Percentiles rank a stretch among this genome's conserved stretches.
phyloP scores from a whole-genome alignment of 345 rosid species.

The Salix udensis region DNA sequence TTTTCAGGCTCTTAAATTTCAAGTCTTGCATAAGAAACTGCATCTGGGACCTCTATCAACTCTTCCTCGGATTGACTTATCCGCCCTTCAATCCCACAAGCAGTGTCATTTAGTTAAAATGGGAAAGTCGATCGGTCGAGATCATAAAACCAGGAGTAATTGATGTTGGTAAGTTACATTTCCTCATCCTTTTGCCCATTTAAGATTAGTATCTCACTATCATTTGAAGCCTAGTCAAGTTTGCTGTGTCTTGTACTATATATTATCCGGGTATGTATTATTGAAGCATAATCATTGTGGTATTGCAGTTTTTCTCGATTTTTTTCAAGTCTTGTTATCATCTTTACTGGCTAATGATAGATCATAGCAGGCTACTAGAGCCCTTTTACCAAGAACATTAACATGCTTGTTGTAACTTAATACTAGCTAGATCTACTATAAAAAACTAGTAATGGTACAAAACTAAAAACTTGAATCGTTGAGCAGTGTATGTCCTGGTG shows the following conservation, averaged over 20 bases:
- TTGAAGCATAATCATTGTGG: constrained; percentile 6
- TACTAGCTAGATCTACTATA: background rate
- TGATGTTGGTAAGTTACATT: constrained; percentile 26
- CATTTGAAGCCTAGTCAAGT: constrained; percentile 14
- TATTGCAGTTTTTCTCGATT: background rate
- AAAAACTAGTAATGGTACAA: background rate
- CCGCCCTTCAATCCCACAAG: constrained; percentile 6
- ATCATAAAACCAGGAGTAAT: constrained; percentile 12
- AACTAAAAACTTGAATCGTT: background rate
- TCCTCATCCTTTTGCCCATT: background rate
- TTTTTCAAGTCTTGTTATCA: background rate
- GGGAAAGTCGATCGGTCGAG: constrained; percentile 20
- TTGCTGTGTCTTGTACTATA: constrained; percentile 12
- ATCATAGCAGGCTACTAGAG: background rate
- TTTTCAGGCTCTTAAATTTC: constrained; percentile 32
- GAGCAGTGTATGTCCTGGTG: background rate
- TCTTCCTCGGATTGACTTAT: constrained; percentile 18
- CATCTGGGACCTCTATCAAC: constrained; percentile 13
- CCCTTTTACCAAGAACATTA: background rate
- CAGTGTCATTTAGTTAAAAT: constrained; percentile 20
- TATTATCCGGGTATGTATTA: constrained; percentile 14
- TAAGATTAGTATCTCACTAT: background rate
- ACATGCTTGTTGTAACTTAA: background rate
- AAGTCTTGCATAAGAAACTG: constrained; percentile 7
- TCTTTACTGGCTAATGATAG: background rate